Conservation (phyloP, 805 yeast genomes). For the Blastobotrys robertii region DNA sequence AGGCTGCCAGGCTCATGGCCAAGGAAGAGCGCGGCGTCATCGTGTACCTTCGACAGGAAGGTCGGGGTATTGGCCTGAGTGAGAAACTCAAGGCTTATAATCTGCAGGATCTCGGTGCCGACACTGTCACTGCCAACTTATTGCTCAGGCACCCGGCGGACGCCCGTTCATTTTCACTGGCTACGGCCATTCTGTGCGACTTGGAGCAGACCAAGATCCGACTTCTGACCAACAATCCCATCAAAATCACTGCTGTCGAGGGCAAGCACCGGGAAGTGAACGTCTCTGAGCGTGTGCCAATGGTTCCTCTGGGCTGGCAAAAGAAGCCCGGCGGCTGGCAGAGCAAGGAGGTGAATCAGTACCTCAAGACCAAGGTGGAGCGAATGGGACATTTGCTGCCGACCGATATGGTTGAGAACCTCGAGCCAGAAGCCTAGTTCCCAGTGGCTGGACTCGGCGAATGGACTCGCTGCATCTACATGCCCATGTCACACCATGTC, state of each 20-base stretch:
- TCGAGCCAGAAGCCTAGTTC: too few relatives aligned
- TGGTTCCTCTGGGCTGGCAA: constrained; percentile 94
- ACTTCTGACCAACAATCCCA: constrained; percentile 90
- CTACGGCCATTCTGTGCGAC: constrained; percentile 86
- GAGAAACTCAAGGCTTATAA: constrained; percentile 96
- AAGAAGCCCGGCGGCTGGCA: constrained; percentile 53
- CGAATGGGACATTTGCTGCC: constrained; percentile 88
- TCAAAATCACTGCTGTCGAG: constrained; percentile 89
- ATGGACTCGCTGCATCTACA: too few relatives aligned
- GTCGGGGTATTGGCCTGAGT: constrained; percentile 97
- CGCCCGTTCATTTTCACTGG: constrained; percentile 86
- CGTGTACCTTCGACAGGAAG: constrained; percentile 94
- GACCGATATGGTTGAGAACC: too few relatives aligned
- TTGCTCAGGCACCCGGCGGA: constrained; percentile 95
- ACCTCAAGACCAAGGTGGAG: constrained; percentile 86
- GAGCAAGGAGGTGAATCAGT: constrained; percentile 83
- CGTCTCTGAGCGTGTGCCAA: constrained; percentile 86
- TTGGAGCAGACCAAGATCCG: constrained; percentile 64
- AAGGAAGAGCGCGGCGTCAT: constrained; percentile 82
- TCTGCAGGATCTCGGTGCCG: constrained; percentile 95
- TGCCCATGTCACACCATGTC: too few relatives aligned
- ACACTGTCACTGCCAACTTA: constrained; percentile 93
- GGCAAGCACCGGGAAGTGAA: constrained; percentile 65
- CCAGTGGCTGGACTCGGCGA: too few relatives aligned
- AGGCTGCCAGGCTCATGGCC: constrained; percentile 93